Evolutionary conservation across 371 early-diverging fungal species (phyloP).

Genomic region (Saksenaea vasiformis): DNA sequence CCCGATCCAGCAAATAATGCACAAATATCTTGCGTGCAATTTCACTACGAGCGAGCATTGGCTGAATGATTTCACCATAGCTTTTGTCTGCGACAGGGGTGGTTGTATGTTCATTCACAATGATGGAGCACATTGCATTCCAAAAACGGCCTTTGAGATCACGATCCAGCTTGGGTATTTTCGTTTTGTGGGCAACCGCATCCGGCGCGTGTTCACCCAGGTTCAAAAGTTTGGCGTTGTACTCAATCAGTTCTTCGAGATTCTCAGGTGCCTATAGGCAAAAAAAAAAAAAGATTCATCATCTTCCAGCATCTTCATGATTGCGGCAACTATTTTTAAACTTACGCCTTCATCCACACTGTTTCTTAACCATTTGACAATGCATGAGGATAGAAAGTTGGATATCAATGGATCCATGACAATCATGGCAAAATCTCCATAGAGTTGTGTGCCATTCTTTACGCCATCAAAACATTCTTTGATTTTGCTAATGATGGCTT

Average conservation of each 20-base stretch:
- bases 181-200: slow-evolving; percentile 24
- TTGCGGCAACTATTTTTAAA: too few species aligned
- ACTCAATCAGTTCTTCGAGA: slow-evolving; percentile 41
- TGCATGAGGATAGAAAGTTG: slow-evolving; percentile 49
- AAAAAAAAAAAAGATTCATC: too few species aligned
- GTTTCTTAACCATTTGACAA: slow-evolving; percentile 37
- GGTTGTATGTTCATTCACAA: slow-evolving; percentile 35
- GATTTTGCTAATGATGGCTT: slow-evolving; percentile 61
- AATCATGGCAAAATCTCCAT: slow-evolving; percentile 69
- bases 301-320: too few species aligned
- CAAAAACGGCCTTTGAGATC: slow-evolving; percentile 34
- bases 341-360: slow-evolving; percentile 34
- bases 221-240: slow-evolving; percentile 58
- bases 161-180: slow-evolving; percentile 45
- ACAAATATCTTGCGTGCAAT: slow-evolving; percentile 58
- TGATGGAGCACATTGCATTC: slow-evolving; percentile 30
- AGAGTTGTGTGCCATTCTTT: slow-evolving; percentile 52
- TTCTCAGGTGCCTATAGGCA: slow-evolving; percentile 18
- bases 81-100: slow-evolving; percentile 13
- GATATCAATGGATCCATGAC: slow-evolving; percentile 62
- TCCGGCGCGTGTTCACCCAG: slow-evolving; percentile 56
- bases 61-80: slow-evolving; percentile 3
- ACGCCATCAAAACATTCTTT: slow-evolving; percentile 68
- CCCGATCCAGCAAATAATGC: slow-evolving; percentile 53
- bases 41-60: slow-evolving; percentile 39